These are phyloP conservation scores for Colletotrichum coccodes DNA, from an alignment of 2,329 filamentous ascomycete species.

Conservation along the genomic window DNA sequence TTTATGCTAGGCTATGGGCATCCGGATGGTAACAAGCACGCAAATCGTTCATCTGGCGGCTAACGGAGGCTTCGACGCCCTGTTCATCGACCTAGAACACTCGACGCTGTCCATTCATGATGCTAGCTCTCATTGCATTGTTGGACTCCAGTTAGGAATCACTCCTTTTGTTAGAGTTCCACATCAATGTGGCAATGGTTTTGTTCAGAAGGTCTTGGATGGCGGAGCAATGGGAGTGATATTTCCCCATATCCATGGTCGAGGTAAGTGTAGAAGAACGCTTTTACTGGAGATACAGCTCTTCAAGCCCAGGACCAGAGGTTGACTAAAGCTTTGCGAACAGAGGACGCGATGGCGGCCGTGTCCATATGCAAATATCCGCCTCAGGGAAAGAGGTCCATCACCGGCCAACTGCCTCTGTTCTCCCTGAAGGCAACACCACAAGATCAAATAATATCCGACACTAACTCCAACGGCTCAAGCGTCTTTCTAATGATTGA, in stretches of 20 bases:
- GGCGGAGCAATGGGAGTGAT: slow-evolving; percentile 39
- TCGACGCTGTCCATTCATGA: slow-evolving; percentile 43
- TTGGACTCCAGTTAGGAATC: slow-evolving; percentile 33
- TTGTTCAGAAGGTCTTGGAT: slow-evolving; percentile 40
- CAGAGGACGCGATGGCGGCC: slow-evolving; percentile 38
- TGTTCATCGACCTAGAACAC: slow-evolving; percentile 53
- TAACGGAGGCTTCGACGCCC: slow-evolving; percentile 44
- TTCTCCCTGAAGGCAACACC: slow-evolving; percentile 38
- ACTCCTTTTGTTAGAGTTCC: slow-evolving; percentile 39
- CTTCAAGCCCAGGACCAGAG: not conserved
- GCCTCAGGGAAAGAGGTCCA: slow-evolving; percentile 37
- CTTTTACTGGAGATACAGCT: too few relatives aligned
- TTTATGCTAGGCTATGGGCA: slow-evolving; percentile 38
- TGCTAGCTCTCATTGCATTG: slow-evolving; percentile 41
- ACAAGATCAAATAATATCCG: slow-evolving; percentile 34
- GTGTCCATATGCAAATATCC: slow-evolving; percentile 40
- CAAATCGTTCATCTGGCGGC: slow-evolving; percentile 45
- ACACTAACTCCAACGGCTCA: slow-evolving; percentile 37
- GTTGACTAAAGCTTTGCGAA: not conserved
- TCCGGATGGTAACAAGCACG: slow-evolving; percentile 40
- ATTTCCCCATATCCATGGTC: slow-evolving; percentile 38
- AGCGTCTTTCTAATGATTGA: slow-evolving; percentile 42
- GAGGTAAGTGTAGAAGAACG: not conserved
- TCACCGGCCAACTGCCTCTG: slow-evolving; percentile 37
- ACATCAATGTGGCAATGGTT: slow-evolving; percentile 38